Base-by-base conservation (phyloP, 371 early-diverging fungal species). In the Cokeromyces recurvatus region DNA sequence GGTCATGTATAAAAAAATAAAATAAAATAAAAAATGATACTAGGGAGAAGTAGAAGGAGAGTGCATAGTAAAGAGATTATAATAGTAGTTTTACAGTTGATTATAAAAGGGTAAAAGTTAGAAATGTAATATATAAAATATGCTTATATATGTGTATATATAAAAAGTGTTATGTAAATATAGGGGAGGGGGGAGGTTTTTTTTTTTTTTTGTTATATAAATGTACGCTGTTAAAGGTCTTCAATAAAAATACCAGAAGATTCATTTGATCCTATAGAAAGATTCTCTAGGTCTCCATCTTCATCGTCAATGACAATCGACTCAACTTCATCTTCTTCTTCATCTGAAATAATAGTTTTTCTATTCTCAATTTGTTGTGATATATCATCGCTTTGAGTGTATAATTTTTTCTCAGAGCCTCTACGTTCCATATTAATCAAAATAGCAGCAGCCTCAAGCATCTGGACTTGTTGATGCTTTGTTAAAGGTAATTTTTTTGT, bases 381-480 rank as follows among this genome's bases (percentile, higher is more conserved):
- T 36, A 20, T 8, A 11, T 21, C 37, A 43, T 43, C 15, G 31
- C 29, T 25, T 27, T 46, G 23, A 19, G 36, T 29, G 19, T 47
- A 22, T 32, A 40, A 19, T 20, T 32, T 21, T 2, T 29, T 48
- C 27, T 48, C 24, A 27, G 24, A 31, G 6, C 36, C 17, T 21
- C 46, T 58, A 31, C 45, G 53, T 21, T 73, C 81, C 74, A 83
- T 74, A 39, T 77, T 73, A 34, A 85, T 62, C 25, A 86, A 50
- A 32, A 85, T 81, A 31, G 83, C 77, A 5, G 88, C 88, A 15
- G 88, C 88, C 48, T 87, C 88, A 51, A 87, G 63, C 64, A 87
- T 57, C 50, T 84, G 85, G 2, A 87, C 86, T 51, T 87, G 88
- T 44, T 86, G 86, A 56, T 87, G 88, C 48, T 85, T 86, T 25